Evolutionary conservation across 768 basidiomycete species (phyloP).

Genomic region (Lyophyllum semitale): DNA sequence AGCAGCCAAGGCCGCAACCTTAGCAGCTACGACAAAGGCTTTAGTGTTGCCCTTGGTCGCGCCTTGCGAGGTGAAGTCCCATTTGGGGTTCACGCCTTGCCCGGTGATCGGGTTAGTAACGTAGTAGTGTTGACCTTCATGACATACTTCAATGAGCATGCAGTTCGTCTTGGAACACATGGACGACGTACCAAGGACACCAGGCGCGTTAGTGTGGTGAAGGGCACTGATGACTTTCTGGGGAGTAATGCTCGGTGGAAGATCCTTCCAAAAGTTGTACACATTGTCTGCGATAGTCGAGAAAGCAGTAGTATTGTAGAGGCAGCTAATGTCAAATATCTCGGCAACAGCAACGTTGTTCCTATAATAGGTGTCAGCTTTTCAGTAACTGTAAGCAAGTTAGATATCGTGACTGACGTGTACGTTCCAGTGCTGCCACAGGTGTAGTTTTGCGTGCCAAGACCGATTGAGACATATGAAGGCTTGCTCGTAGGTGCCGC

Average conservation of each 20-base stretch:
- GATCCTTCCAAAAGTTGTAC: conserved; percentile 26
- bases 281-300: conserved; percentile 28
- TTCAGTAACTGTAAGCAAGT: not conserved
- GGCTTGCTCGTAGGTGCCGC: conserved; percentile 33
- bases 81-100: conserved; percentile 46
- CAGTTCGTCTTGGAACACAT: not conserved
- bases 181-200: conserved; percentile 24
- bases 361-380: conserved; percentile 24
- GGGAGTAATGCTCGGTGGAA: conserved; percentile 6
- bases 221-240: conserved; percentile 14
- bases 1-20: conserved; percentile 39
- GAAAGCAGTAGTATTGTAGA: conserved; percentile 31
- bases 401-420: conserved; percentile 33
- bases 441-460: conserved; percentile 60
- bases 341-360: conserved; percentile 50
- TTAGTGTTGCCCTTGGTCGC: conserved; percentile 39
- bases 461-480: conserved; percentile 43
- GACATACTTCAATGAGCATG: not conserved
- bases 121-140: conserved; percentile 57
- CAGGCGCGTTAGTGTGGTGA: conserved; percentile 5
- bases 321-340: conserved; percentile 57
- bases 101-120: conserved; percentile 44
- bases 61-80: conserved; percentile 54
- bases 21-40: conserved; percentile 50
- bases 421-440: conserved; percentile 44